Percentiles rank a stretch among this genome's conserved stretches.
phyloP scores from a whole-genome alignment of 257 asterid species.

The Coffea eugenioides region DNA sequence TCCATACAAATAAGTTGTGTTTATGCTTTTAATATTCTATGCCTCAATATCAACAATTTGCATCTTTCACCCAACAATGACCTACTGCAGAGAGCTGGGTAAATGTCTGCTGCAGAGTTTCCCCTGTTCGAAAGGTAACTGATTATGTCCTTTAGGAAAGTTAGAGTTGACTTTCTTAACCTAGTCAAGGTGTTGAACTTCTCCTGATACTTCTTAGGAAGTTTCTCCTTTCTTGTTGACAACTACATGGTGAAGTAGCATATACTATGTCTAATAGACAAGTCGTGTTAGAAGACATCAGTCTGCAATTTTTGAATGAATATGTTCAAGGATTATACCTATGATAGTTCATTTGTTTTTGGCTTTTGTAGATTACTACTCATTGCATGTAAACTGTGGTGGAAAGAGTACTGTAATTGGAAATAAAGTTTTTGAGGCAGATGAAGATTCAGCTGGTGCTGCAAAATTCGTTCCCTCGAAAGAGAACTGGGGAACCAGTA shows the following conservation, averaged over 20 bases:
- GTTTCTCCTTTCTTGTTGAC: not conserved
- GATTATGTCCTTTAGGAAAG: not conserved
- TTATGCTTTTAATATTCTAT: not conserved
- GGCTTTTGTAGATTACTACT: constrained; percentile 37
- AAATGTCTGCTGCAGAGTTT: constrained; percentile 32
- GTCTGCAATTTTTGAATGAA: not conserved
- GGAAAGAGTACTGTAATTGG: constrained; percentile 30
- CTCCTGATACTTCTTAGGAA: not conserved
- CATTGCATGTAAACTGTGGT: constrained; percentile 58
- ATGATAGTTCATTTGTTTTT: not conserved
- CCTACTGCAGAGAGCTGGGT: constrained; percentile 28
- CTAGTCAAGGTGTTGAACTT: no score
- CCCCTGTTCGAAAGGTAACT: constrained; percentile 43
- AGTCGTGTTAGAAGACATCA: not conserved
- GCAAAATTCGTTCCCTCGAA: constrained; percentile 29
- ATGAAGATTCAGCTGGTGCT: constrained; percentile 37
- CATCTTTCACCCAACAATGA: not conserved
- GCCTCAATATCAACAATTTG: not conserved
- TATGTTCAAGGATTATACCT: not conserved
- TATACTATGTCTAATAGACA: not conserved
- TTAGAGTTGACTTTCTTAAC: not conserved
- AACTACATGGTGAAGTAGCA: not conserved
- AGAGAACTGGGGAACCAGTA: constrained; percentile 56
- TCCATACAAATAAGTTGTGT: not conserved
- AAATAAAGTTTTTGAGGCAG: constrained; percentile 35